These are phyloP conservation scores for Ettlia oleoabundans DNA, from an alignment of 139 green algal species.

Conservation along the genomic window DNA sequence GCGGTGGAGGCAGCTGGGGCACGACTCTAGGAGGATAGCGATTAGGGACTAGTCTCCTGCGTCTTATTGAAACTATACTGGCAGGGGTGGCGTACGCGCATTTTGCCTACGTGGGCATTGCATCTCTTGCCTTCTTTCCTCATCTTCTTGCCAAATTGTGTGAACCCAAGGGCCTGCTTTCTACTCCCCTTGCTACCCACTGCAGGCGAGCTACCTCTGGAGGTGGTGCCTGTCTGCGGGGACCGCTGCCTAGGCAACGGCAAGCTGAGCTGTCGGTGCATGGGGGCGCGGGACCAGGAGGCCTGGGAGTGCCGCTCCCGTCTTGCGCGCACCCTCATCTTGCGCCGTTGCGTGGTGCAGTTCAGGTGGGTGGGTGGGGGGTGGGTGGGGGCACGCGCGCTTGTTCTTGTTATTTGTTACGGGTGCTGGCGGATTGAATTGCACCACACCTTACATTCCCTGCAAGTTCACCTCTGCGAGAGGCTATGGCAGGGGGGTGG, in stretches of 20 bases:
- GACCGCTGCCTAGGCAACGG: conserved; percentile 40
- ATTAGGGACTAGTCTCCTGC: no score
- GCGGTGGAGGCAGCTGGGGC: no score
- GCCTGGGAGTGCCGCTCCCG: conserved; percentile 75
- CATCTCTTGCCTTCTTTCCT: not conserved
- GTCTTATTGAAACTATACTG: no score
- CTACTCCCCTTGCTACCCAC: not conserved
- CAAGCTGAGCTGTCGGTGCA: conserved; percentile 63
- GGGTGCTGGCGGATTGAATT: no score
- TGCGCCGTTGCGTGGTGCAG: conserved; percentile 54
- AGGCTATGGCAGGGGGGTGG: no score
- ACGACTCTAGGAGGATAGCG: no score
- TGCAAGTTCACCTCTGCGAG: no score
- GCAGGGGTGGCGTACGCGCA: no score
- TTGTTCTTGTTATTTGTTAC: no score
- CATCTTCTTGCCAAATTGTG: not conserved
- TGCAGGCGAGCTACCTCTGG: conserved; percentile 64
- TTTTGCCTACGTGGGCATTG: no score
- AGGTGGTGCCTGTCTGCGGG: conserved; percentile 74
- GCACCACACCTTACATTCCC: no score
- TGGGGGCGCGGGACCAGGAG: conserved; percentile 67
- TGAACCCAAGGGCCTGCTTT: not conserved
- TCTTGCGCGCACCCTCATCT: conserved; percentile 70
- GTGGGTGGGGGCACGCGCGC: no score
- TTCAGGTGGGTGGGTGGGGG: not conserved